phyloP scores from a whole-genome alignment of 148 eudicot species.

The Hydrangea macrophylla region DNA sequence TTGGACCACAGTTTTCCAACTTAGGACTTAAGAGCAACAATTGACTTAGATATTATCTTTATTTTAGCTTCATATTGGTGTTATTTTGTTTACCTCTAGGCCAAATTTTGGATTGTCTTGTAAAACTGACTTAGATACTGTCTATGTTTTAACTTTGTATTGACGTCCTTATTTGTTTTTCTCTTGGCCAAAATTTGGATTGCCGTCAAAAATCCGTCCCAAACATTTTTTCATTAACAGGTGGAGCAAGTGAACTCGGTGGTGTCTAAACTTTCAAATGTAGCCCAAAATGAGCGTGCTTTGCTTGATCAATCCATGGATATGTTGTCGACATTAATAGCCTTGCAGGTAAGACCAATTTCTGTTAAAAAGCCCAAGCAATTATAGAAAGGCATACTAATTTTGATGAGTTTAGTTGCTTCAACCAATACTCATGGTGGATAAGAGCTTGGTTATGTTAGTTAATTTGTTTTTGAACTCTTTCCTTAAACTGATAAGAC shows the following conservation, averaged over 20 bases:
- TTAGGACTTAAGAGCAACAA: not conserved
- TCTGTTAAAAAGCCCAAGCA: too few species aligned
- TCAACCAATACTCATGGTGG: too few species aligned
- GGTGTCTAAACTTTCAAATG: slow-evolving; percentile 46
- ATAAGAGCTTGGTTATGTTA: not conserved
- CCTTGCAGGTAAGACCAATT: slow-evolving; percentile 51
- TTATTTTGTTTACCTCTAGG: not conserved
- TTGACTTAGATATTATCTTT: not conserved
- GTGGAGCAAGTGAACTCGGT: slow-evolving; percentile 54
- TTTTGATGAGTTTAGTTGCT: too few species aligned
- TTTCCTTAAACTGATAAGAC: not conserved
- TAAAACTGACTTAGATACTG: too few species aligned
- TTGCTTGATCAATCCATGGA: slow-evolving; percentile 62
- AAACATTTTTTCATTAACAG: slow-evolving; percentile 33
- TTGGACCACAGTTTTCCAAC: not conserved
- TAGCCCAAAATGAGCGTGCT: slow-evolving; percentile 43
- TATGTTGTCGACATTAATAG: slow-evolving; percentile 49
- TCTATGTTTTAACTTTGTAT: too few species aligned
- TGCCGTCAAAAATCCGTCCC: too few species aligned
- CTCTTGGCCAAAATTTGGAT: not conserved
- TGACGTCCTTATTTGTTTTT: too few species aligned
- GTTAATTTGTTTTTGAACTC: not conserved
- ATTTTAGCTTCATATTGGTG: not conserved
- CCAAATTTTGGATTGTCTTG: not conserved
- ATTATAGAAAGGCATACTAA: too few species aligned